Evolutionary conservation across 1,139 yeast species (phyloP), one percentile per base, ranked within the genome.

Genomic region (Sugiyamaella paludigena): DNA sequence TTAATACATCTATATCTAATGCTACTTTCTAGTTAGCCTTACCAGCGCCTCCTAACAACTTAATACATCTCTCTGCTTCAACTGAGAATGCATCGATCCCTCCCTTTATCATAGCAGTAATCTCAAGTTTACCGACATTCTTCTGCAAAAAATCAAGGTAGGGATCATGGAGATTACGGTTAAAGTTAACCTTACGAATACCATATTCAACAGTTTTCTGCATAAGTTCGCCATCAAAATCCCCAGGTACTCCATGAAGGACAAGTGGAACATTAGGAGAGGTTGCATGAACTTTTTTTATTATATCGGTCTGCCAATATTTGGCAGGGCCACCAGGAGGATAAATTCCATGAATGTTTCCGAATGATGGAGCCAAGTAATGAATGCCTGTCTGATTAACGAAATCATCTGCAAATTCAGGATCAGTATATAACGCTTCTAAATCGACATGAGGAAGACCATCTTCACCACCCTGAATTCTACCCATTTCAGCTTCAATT

Each of bases 401-500:
- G 45, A 59, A 62, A 8, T 48, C 55, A 12, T 54, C 53, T 1
- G 65, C 65, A 27, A 51, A 52, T 35, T 58, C 62, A 19, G 65
- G 65, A 40, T 60, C 61, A 33, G 65, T 61, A 48, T 57, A 57
- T 13, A 58, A 51, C 4, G 62, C 62, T 42, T 58, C 62, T 52
- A 60, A 55, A 31, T 57, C 64, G 16, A 56, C 63, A 4, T 54
- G 32, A 12, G 62, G 59, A n/a, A 61, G 57, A 10, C 65, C 65
- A 40, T 62, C 65, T 36, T 61, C 65, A 28, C 61, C 61, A 29
- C 65, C 65, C 40, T 55, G 60, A 42, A 61, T 62, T 13, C 65
- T 57, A 34, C 66, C 66, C 51, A 58, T 52, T 45, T 62, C 66
- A 11, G 67, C 67, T 40, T 61, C 65, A 26, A 61, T 58, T 10